These are phyloP conservation scores for Rostrohypoxylon terebratum DNA, from an alignment of 495 filamentous ascomycete genomes.

Conservation along the genomic window DNA sequence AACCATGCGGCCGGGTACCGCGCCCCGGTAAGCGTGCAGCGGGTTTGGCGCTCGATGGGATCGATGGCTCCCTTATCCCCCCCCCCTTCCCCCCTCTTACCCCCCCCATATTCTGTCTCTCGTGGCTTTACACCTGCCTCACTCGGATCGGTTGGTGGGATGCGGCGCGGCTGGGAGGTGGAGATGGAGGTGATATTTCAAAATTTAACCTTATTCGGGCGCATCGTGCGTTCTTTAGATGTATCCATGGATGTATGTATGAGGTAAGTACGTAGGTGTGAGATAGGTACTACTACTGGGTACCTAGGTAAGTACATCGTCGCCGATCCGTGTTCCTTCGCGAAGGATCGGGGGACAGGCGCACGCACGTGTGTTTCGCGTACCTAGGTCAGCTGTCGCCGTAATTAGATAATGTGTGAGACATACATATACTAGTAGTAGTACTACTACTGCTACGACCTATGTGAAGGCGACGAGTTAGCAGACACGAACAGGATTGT, in stretches of 20 bases:
- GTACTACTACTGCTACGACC: too few species aligned
- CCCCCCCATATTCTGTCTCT: too few species aligned
- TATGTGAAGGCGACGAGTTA: too few species aligned
- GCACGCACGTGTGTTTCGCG: background rate
- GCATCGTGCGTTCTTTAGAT: background rate
- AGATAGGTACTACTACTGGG: too few species aligned
- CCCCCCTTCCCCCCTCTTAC: background rate
- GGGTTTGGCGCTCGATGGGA: background rate
- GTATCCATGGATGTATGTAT: background rate
- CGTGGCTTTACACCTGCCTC: background rate
- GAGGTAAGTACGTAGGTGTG: background rate
- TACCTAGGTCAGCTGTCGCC: background rate
- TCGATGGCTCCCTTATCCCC: too few species aligned
- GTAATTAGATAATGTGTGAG: background rate
- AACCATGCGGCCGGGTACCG: too few species aligned
- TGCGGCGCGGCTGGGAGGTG: background rate
- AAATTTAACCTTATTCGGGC: background rate
- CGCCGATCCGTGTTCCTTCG: too few species aligned
- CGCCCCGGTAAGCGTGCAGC: too few species aligned
- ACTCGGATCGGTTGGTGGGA: background rate
- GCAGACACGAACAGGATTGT: background rate
- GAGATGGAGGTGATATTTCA: background rate
- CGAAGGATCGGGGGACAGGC: background rate
- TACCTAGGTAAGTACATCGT: too few species aligned
- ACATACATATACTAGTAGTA: background rate